phyloP scores from a whole-genome alignment of 2,329 filamentous ascomycete genomes.

The Aspergillus calidoustus region DNA sequence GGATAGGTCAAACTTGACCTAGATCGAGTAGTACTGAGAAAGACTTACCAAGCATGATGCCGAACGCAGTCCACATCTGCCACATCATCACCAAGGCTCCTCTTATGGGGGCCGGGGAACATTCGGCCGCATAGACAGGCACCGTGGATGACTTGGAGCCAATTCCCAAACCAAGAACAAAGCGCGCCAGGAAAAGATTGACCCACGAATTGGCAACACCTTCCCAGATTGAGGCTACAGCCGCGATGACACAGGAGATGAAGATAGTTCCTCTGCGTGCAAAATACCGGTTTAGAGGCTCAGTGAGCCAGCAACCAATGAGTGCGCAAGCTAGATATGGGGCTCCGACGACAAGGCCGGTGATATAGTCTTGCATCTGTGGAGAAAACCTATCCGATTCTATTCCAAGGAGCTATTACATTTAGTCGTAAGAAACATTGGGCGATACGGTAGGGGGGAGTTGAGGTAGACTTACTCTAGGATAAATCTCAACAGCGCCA shows the following conservation, averaged over 20 bases:
- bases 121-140: constrained; percentile 55
- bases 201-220: constrained; percentile 49
- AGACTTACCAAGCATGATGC: constrained; percentile 46
- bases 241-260: constrained; percentile 47
- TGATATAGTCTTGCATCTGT: constrained; percentile 38
- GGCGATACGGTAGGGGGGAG: neutral
- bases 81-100: constrained; percentile 58
- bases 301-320: constrained; percentile 54
- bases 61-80: constrained; percentile 56
- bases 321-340: constrained; percentile 52
- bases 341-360: constrained; percentile 50
- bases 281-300: constrained; percentile 51
- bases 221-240: constrained; percentile 49
- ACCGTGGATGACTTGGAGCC: constrained; percentile 51
- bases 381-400: constrained; percentile 18
- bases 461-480: constrained; percentile 27
- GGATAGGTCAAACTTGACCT: neutral
- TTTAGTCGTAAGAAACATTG: neutral
- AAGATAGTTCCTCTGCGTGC: constrained; percentile 53
- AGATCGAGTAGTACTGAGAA: neutral
- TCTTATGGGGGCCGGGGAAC: constrained; percentile 53
- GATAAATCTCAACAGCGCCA: constrained; percentile 47
- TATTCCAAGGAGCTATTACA: constrained; percentile 19
- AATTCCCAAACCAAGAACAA: constrained; percentile 49
- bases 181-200: constrained; percentile 48